These are phyloP conservation scores for Flagelloscypha sp. DNA, from an alignment of 768 basidiomycete species.

Conservation along the genomic window DNA sequence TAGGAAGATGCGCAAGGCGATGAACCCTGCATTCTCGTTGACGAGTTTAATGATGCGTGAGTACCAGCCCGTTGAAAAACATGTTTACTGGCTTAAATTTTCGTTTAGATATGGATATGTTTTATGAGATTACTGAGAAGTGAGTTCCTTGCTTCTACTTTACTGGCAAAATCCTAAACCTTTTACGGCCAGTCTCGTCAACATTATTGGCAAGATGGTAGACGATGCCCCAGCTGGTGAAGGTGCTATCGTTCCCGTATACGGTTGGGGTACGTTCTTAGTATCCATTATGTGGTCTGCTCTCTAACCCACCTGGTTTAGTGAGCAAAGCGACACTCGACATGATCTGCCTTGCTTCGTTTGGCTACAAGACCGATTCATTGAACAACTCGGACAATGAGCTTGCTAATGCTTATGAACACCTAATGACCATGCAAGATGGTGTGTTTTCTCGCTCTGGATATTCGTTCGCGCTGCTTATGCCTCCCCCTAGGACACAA, in stretches of 20 bases:
- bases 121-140: constrained; percentile 39
- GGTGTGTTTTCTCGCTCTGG: constrained; percentile 9
- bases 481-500: constrained; percentile 19
- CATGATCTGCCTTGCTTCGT: constrained; percentile 43
- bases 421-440: constrained; percentile 32
- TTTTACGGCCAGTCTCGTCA: constrained; percentile 23
- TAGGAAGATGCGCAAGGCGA: constrained; percentile 39
- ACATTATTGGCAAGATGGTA: constrained; percentile 27
- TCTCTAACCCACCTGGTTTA: constrained; percentile 11
- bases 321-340: constrained; percentile 47
- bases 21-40: constrained; percentile 47
- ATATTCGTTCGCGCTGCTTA: background rate
- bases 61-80: constrained; percentile 5
- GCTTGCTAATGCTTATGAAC: constrained; percentile 39
- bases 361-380: constrained; percentile 38
- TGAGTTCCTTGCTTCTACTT: constrained; percentile 12
- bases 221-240: constrained; percentile 13
- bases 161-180: constrained; percentile 4
- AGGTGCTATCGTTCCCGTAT: constrained; percentile 25
- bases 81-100: background rate
- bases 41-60: constrained; percentile 30
- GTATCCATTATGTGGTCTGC: background rate
- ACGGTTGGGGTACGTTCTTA: constrained; percentile 37
- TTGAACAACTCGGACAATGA: constrained; percentile 39
- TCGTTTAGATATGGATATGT: constrained; percentile 34